These are phyloP conservation scores for Phtheirospermum japonicum DNA, from an alignment of 257 asterid species.

Conservation along the genomic window DNA sequence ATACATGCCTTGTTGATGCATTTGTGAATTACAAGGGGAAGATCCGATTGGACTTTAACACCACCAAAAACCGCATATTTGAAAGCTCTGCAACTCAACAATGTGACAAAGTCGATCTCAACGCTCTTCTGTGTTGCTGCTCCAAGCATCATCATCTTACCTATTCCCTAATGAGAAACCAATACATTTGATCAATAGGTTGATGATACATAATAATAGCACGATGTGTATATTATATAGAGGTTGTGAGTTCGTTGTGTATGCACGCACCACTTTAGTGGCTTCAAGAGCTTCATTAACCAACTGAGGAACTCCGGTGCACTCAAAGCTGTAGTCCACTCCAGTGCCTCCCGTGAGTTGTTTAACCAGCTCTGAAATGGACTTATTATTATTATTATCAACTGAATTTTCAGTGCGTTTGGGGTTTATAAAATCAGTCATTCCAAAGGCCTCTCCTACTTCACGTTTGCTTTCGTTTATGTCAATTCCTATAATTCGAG, in stretches of 20 bases:
- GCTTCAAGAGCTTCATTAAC: constrained; percentile 44
- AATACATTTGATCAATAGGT: neutral
- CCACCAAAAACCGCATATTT: constrained; percentile 48
- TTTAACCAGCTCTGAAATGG: constrained; percentile 39
- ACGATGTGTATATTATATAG: too few relatives aligned
- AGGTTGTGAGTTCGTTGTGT: too few relatives aligned
- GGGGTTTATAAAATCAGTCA: constrained; percentile 50
- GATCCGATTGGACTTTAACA: constrained; percentile 45
- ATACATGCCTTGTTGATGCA: constrained; percentile 38
- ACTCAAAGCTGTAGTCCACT: constrained; percentile 50
- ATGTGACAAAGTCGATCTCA: constrained; percentile 40
- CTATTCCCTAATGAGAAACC: constrained; percentile 33
- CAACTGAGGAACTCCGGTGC: constrained; percentile 42
- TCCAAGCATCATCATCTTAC: constrained; percentile 44
- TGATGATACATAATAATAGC: neutral
- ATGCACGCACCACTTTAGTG: constrained; percentile 34
- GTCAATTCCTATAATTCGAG: constrained; percentile 41
- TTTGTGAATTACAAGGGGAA: constrained; percentile 37
- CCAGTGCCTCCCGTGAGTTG: constrained; percentile 38
- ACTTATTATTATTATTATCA: neutral
- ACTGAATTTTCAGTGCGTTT: too few relatives aligned
- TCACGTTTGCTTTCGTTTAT: constrained; percentile 36
- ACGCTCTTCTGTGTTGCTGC: constrained; percentile 37
- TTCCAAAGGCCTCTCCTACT: constrained; percentile 41
- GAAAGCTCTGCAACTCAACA: constrained; percentile 41